Evolutionary conservation across 768 basidiomycete genomes (phyloP).

Genomic region (Lactarius sp.): DNA sequence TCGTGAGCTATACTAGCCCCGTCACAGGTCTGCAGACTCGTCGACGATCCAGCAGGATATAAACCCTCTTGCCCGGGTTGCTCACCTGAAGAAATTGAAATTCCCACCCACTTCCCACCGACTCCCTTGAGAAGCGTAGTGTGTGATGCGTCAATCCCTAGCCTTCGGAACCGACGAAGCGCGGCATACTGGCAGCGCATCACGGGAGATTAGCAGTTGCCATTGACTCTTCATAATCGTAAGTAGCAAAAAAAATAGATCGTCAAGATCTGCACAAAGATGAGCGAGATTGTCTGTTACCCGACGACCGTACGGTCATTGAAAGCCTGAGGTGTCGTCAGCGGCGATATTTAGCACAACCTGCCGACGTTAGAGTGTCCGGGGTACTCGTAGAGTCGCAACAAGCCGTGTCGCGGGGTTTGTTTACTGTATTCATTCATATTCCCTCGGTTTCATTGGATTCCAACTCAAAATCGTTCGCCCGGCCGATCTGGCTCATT

Average conservation of each 20-base stretch:
- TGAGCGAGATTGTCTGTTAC: constrained; percentile 69
- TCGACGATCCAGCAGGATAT: constrained; percentile 68
- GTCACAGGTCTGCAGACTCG: constrained; percentile 61
- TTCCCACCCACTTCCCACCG: too few relatives aligned
- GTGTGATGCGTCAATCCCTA: constrained; percentile 32
- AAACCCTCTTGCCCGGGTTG: constrained; percentile 58
- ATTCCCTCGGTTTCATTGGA: constrained; percentile 12
- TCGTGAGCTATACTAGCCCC: constrained; percentile 83
- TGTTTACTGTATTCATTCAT: background rate
- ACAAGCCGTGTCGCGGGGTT: background rate
- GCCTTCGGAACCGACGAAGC: constrained; percentile 59
- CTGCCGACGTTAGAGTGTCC: background rate
- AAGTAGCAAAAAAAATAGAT: background rate
- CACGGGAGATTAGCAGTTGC: constrained; percentile 57
- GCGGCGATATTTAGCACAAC: constrained; percentile 47
- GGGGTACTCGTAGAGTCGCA: background rate
- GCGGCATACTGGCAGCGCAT: constrained; percentile 68
- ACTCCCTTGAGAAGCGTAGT: constrained; percentile 56
- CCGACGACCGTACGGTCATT: constrained; percentile 81
- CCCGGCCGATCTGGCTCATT: constrained; percentile 10
- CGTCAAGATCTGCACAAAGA: constrained; percentile 44
- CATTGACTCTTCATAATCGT: constrained; percentile 52
- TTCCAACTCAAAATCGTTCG: constrained; percentile 4
- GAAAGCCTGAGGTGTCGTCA: constrained; percentile 67
- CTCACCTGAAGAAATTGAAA: constrained; percentile 72